Evolutionary conservation across 768 basidiomycete species (phyloP), one percentile per base, ranked within the genome.

Genomic region (Pisolithus microcarpus): DNA sequence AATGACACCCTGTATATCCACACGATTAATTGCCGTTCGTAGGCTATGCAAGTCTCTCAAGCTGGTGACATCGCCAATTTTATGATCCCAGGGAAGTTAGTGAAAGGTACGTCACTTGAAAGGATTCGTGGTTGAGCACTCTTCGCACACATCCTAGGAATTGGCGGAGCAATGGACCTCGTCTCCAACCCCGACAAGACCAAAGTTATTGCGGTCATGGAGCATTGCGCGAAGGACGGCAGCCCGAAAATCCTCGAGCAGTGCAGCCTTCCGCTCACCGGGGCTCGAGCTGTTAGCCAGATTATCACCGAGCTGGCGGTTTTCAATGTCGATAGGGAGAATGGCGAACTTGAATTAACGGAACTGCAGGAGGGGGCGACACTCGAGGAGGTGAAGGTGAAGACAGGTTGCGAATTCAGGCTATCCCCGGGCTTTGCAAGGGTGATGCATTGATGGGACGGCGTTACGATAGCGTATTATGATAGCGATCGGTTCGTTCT

Each of bases 111-210:
- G 57, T 50, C 37, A 6, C 7, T 28, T 19, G 26, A 26, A 45
- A 43, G 11, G 11, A 16, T n/a, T 24, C 23, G 16, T 18, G 19
- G 21, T n/a, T 5, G 18, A n/a, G 38, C 15, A 39, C 18, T 19
- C 43, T 43, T 4, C 13, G 11, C 34, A 46, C 39, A 34, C 42
- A 40, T 38, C 4, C 44, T 24, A 86, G 89, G 91, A 38, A 94
- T 96, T 64, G 94, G 94, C 11, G 94, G 93, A 46, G 93, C 93
- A 10, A 94, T 94, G 91, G 92, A 95, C 65, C 81, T 94, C 44
- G 91, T 92, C 51, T 95, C 93, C 52, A 96, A 95, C 70, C 94
- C 93, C 1, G 91, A 95, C 68, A 85, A 85, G 69, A 97, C 94
- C 38, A 94, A 87, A 68, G 85, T 93, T 53, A 89, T 95, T 50